A percentile compares a stretch with the other conserved stretches of the same genome.
Conservation (phyloP, 2,329 filamentous ascomycete genomes). For the Sporothrix brunneoviolacea region DNA sequence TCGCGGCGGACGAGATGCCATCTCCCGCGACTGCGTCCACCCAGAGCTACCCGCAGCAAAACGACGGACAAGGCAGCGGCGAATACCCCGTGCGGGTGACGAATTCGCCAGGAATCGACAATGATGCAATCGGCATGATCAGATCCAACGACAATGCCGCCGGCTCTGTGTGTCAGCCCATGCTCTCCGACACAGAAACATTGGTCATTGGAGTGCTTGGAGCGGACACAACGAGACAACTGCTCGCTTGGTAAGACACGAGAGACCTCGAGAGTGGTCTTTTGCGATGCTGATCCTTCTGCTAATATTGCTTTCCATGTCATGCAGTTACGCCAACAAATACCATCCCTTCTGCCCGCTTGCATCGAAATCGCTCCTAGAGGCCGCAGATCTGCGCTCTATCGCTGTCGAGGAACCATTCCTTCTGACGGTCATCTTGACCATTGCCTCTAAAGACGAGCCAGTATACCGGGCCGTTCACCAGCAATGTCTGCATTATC, state of each 20-base stretch:
- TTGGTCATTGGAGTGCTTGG: neutral
- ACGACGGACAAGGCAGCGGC: neutral
- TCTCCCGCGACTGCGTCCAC: neutral
- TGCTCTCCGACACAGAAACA: neutral
- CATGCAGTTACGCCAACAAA: neutral
- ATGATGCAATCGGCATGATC: neutral
- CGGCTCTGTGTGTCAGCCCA: neutral
- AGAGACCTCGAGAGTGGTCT: no score
- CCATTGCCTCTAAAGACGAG: neutral
- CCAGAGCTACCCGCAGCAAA: no score
- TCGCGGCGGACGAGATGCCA: neutral
- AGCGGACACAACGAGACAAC: neutral
- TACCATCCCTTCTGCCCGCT: conserved; percentile 3
- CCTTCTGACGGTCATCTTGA: neutral
- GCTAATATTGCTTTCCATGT: no score
- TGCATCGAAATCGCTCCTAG: neutral
- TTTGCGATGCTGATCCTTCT: no score
- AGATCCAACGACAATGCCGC: neutral
- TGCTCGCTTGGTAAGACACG: no score
- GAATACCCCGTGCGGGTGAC: no score
- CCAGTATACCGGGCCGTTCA: neutral
- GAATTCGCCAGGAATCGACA: neutral
- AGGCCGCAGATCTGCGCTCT: neutral
- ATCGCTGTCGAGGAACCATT: neutral
- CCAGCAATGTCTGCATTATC: neutral